These are phyloP conservation scores for Lignosus rhinocerotis DNA, from an alignment of 1,284 basidiomycete species.

Conservation along the genomic window DNA sequence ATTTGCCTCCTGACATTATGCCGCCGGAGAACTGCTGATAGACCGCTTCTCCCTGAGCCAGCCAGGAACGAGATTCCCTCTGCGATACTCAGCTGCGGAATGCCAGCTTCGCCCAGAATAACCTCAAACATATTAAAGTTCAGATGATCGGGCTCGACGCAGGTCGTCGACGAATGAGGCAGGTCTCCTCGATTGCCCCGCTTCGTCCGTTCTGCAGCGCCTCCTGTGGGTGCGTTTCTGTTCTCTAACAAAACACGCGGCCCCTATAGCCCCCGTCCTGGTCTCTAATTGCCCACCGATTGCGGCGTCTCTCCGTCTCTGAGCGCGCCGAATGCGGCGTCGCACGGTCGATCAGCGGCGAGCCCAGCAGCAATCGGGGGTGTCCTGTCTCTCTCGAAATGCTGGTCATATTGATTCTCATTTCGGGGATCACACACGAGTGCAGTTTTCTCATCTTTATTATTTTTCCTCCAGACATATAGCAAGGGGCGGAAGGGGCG, in stretches of 20 bases:
- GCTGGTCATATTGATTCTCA: background rate
- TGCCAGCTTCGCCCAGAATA: background rate
- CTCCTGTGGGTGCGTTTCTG: background rate
- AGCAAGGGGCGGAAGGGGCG: background rate
- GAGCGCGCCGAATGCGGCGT: background rate
- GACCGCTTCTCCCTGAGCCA: background rate
- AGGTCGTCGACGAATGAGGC: background rate
- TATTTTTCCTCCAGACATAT: background rate
- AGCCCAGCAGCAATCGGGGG: background rate
- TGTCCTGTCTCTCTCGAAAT: background rate
- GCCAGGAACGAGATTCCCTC: background rate
- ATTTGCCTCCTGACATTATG: background rate
- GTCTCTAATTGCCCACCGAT: background rate
- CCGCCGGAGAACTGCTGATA: background rate
- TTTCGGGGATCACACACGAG: background rate
- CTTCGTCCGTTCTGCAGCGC: background rate
- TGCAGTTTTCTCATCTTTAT: background rate
- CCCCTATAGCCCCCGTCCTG: background rate
- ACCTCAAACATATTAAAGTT: background rate
- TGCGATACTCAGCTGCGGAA: background rate
- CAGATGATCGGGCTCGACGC: background rate
- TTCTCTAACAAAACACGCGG: background rate
- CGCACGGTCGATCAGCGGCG: background rate
- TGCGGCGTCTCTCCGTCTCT: background rate
- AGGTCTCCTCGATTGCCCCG: conserved; percentile 5